These are phyloP conservation scores for Fragilariopsis cylindrus DNA, from an alignment of 108 stramenopile species.

Conservation along the genomic window DNA sequence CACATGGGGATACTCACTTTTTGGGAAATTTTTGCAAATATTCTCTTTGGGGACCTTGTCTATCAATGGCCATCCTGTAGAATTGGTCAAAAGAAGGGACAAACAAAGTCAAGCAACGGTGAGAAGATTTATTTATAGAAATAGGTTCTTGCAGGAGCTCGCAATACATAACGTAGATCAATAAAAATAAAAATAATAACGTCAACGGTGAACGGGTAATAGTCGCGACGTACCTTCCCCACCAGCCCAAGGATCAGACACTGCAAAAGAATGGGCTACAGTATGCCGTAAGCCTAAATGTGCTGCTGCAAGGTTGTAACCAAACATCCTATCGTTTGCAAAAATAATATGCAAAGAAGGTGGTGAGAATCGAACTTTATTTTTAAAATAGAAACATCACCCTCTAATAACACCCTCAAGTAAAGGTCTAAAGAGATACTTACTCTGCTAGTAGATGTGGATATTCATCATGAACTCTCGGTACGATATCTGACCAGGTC, in stretches of 20 bases:
- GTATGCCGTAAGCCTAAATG: conserved; percentile 64
- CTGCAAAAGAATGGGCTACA: conserved; percentile 68
- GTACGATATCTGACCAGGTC: conserved; percentile 69
- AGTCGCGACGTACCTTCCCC: conserved; percentile 42
- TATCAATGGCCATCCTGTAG: conserved; percentile 45
- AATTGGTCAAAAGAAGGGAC: no score
- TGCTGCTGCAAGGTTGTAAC: conserved; percentile 83
- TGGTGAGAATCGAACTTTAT: conserved; percentile 3
- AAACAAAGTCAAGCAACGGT: no score
- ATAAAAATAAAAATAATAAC: conserved; percentile 40
- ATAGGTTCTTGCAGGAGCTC: no score
- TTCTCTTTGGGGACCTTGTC: conserved; percentile 39
- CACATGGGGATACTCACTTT: conserved; percentile 55
- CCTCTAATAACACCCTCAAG: neutral
- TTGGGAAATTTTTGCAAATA: conserved; percentile 54
- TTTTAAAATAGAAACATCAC: neutral
- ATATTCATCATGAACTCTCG: conserved; percentile 64
- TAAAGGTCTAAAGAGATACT: neutral
- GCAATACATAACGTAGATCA: no score
- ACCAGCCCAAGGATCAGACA: conserved; percentile 52
- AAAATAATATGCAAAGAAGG: neutral
- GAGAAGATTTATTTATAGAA: no score
- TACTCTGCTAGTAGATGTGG: conserved; percentile 76
- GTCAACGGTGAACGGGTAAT: no score
- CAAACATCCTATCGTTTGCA: conserved; percentile 69